These are phyloP conservation scores for Umbelopsis vinacea DNA, from an alignment of 192 early-diverging fungal genomes.

Conservation along the genomic window DNA sequence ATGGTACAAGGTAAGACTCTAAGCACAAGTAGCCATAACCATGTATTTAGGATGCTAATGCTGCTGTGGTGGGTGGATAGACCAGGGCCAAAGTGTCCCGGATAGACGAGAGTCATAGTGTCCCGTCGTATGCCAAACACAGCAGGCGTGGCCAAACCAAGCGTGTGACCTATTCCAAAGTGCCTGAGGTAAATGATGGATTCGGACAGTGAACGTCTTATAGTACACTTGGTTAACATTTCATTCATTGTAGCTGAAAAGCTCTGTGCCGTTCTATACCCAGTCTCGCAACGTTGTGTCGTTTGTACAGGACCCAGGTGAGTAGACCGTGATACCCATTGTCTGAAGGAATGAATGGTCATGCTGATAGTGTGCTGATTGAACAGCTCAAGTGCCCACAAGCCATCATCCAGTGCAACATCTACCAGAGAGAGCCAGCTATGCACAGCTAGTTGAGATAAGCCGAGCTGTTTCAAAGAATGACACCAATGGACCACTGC, in stretches of 20 bases:
- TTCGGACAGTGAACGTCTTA: background rate
- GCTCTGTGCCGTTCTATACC: constrained; percentile 6
- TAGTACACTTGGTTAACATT: background rate
- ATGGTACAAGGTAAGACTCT: constrained; percentile 8
- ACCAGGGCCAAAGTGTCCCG: background rate
- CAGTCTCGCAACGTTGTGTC: background rate
- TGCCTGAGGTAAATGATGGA: background rate
- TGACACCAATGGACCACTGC: background rate
- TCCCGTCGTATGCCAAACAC: background rate
- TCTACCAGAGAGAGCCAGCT: background rate
- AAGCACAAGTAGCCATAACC: background rate
- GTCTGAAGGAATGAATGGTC: background rate
- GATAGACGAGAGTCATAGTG: background rate
- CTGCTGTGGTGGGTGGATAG: background rate
- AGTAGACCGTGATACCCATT: background rate
- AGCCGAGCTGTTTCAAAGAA: background rate
- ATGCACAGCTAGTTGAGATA: background rate
- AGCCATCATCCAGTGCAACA: background rate
- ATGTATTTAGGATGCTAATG: background rate
- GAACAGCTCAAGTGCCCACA: background rate
- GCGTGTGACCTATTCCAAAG: background rate
- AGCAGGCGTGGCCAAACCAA: background rate
- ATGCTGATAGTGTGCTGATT: background rate
- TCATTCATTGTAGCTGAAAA: background rate
- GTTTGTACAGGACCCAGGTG: background rate